Evolutionary conservation across 108 stramenopile species (phyloP), one percentile per base, ranked within the genome.

Genomic region (Cyclotella sp.): DNA sequence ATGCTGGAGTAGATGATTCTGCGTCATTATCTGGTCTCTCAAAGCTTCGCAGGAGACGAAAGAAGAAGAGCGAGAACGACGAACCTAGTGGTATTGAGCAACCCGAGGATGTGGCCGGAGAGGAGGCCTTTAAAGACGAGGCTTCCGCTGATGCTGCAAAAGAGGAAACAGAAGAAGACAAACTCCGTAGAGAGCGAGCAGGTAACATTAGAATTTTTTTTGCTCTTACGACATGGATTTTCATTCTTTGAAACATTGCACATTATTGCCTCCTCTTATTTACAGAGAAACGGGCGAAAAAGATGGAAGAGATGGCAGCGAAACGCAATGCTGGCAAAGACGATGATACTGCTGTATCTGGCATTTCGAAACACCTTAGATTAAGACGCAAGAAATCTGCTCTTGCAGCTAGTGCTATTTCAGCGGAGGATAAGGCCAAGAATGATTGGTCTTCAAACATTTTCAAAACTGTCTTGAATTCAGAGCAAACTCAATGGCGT

Each of bases 381-480:
- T 47, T 83, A 28, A 69, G 82, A 43, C 71, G 82, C 18, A 83
- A 83, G 72, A 83, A 73, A 64, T 83, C 82, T 29, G 82, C 82
- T 15, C 64, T 83, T 53, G 82, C 82, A 24, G 72, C 76, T 21
- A 82, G 70, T 30, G 46, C 51, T 21, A 34, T 34, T 6, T 34
- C 34, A 2, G 70, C 82, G 19, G 82, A 83, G 14, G 82, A 77
- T 22, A 68, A 63, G 39, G 72, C 72, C 53, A 59, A 75, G 15
- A 77, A 44, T 64, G 76, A 83, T 39, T 83, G 76, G 76, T 76
- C 49, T 34, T 69, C 77, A 16, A 57, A 51, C 26, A 62, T 83
- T 15, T 83, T 69, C 43, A 21, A 19, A 12, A 52, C 22, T 70
- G 76, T 83, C 26, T 16, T 83, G 72, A 73, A 83, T 63, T 66